Evolutionary conservation across 2,329 filamentous ascomycete species (phyloP), one percentile per base, ranked within the genome.

Genomic region (Calonectria multiphialidica): DNA sequence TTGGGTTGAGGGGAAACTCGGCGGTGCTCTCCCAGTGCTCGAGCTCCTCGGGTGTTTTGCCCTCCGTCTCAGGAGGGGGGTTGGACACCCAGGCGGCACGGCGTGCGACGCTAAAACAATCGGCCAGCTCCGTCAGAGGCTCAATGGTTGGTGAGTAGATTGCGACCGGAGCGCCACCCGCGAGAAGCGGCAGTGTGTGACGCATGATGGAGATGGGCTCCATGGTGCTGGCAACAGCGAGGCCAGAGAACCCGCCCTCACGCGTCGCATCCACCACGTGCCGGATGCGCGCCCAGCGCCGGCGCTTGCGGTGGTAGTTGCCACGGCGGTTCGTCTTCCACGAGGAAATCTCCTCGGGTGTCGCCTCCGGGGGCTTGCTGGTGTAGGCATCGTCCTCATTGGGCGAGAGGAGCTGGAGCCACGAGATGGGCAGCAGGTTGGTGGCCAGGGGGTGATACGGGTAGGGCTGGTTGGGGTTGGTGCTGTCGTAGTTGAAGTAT

Each of bases 1-100:
- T 94, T 0, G 97, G 97, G 81, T 99, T 97, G 16, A 98, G 83
- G 0, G 95, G 94, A 81, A 98, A 98, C 76, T 97, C 94, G 0
- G 92, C 88, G 13, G 88, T 89, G n/a, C 91, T 90, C 30, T 83
- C 78, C 90, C 90, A 93, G 4, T 80, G 79, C 79, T 90, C 89
- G 45, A 90, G 83, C 75, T 91, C 87, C 53, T 87, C 86, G 5
- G 81, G 75, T 2, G 86, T 85, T 80, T 85, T 84, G 63, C 85
- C 87, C 33, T 81, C 82, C 0, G 84, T 81, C 67, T 89, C 87
- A 12, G 84, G 76, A 1, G 90, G 89, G 5, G 88, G 87, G 3
- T 84, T 83, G 12, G 88, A 84, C 9, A 91, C 88, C 88, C 94
- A 98, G 0, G 95, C 95, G 0, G 93, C 92, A 35, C 95, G 90